These are phyloP conservation scores for Ganoderma meredithae DNA, from an alignment of 1,284 basidiomycete genomes.

Conservation along the genomic window DNA sequence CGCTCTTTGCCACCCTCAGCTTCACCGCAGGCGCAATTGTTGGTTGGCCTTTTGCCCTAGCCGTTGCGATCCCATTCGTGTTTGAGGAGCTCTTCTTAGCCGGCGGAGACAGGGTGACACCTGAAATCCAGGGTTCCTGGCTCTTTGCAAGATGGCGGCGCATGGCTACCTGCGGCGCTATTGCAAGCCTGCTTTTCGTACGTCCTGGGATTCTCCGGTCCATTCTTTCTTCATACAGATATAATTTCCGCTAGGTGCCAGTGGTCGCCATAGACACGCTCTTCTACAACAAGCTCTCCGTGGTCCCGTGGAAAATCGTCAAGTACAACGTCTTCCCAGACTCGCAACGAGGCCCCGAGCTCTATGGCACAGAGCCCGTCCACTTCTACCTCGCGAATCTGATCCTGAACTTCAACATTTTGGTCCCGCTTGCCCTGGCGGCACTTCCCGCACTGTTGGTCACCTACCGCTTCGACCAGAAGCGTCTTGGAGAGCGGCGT, in stretches of 20 bases:
- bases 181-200: slow-evolving; percentile 75
- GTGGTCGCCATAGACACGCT: slow-evolving; percentile 85
- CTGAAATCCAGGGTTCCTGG: slow-evolving; percentile 62
- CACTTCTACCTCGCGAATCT: slow-evolving; percentile 89
- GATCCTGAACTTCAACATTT: slow-evolving; percentile 92
- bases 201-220: slow-evolving; percentile 38
- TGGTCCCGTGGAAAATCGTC: slow-evolving; percentile 95
- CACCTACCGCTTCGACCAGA: slow-evolving; percentile 79
- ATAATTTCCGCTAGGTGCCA: slow-evolving; percentile 58
- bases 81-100: slow-evolving; percentile 89
- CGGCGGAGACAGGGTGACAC: slow-evolving; percentile 74
- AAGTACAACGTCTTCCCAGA: slow-evolving; percentile 92
- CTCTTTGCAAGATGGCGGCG: slow-evolving; percentile 66
- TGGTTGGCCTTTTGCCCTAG: slow-evolving; percentile 95
- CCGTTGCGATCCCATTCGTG: slow-evolving; percentile 89
- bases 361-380: slow-evolving; percentile 94
- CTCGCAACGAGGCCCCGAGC: slow-evolving; percentile 80
- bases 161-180: slow-evolving; percentile 62
- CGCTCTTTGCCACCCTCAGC: slow-evolving; percentile 68
- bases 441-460: slow-evolving; percentile 84
- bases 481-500: slow-evolving; percentile 75
- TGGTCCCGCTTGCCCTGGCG: slow-evolving; percentile 81
- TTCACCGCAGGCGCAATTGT: slow-evolving; percentile 89
- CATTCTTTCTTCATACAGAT: background rate
- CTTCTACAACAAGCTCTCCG: slow-evolving; percentile 82